Evolutionary conservation across 805 yeast genomes (phyloP), one percentile per base, ranked within the genome.

Genomic region (Candida saitoana): DNA sequence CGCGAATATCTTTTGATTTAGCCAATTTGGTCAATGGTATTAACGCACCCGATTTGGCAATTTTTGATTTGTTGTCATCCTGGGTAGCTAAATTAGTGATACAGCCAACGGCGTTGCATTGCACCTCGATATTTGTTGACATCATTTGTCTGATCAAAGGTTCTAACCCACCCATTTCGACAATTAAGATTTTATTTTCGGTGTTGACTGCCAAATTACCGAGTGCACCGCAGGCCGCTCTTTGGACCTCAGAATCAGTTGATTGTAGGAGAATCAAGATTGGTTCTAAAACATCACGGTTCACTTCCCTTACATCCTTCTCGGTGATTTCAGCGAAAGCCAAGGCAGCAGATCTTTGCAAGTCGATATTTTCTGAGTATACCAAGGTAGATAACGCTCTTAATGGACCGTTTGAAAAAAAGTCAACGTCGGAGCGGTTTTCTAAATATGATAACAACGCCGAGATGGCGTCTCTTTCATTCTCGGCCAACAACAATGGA

Each of bases 301-400:
- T 83, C 25, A 93, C 98, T 32, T 91, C 84, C 49, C 93, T 78
- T 30, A 89, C 95, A 58, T 89, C 95, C 62, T 93, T 93, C 59
- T 93, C 99, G 30, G 99, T 93, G 43, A 93, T 91, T 63, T 93
- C 99, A 12, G 98, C 98, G 73, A 93, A 93, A 5, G 99, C 98
- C 49, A 93, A 74, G 5, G 99, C 98, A 3, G 99, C 99, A 60
- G 95, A 84, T 59, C 98, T 80, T 65, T 91, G 98, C 43, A 93
- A 74, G 62, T 93, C 97, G 48, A 91, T 79, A 59, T 93, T 93
- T 52, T 93, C 97, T 2, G 96, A 87, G 60, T 91, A 87, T 2
- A 93, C 99, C 52, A 93, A 74, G 0, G 97, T 91, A 45, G 91
- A 84, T 48, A 93, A 74, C 2, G 98, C 97, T 49, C 86, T 77